Evolutionary conservation across 2,329 filamentous ascomycete species (phyloP), one percentile per base, ranked within the genome.

Genomic region (Pseudogymnoascus sp.): DNA sequence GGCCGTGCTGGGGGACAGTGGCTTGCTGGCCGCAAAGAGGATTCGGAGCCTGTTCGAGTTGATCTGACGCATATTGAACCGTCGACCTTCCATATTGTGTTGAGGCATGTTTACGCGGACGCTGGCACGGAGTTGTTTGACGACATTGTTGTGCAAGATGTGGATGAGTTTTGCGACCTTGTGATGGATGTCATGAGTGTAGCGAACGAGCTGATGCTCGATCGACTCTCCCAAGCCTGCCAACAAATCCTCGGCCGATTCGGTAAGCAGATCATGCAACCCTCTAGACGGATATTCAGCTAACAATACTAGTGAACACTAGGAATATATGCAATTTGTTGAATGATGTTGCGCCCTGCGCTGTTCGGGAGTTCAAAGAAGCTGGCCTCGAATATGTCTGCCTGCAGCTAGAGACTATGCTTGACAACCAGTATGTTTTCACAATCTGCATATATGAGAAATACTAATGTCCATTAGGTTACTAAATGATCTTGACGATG

Each of bases 121-220:
- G 81, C 84, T 36, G 91, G 91, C 0, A 81, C 85, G 21, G 88
- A 93, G 64, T 78, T 97, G 1, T 97, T 99, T 70, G 86, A 96
- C 67, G 80, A 88, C 34, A 83, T 95, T 4, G 83, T 88, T 14
- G 83, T 84, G 37, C 78, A 84, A 14, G 87, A 88, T 65, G 76
- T 96, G 5, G 92, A 97, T 68, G 88, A 92, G 53, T 92, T 96
- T 66, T 85, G 93, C 3, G 92, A 97, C 69, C 79, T 95, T n/a
- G 82, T 97, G 7, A 83, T 97, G 77, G 92, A 96, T 69, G 90
- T 97, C 49, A 88, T 97, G 83, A 86, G 86, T 63, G 88, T 91
- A 61, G 91, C 93, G 11, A 95, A 99, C 72, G 93, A 99, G 75
- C 78, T 99, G 63, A 97, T 99, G 93, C 82, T 99, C 56, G 92